A percentile compares a stretch with the other conserved stretches of the same genome.
Conservation (phyloP, 2,329 filamentous ascomycete species). For the Ploettnerulaceae sp. region DNA sequence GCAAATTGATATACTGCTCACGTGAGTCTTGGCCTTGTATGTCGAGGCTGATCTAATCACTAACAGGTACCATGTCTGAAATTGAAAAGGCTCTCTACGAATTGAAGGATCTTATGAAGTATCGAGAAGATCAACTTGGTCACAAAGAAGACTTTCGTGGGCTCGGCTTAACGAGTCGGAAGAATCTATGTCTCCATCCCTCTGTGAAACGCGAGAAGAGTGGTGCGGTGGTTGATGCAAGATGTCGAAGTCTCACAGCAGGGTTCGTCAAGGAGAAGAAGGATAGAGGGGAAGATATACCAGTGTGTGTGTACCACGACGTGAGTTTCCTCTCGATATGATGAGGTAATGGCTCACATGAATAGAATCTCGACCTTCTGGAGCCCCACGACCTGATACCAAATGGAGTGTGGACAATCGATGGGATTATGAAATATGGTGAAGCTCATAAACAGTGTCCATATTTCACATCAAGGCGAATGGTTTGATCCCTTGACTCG, state of each 20-base stretch:
- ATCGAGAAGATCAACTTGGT: conserved; percentile 83
- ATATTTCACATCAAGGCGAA: conserved; percentile 91
- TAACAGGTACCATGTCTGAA: conserved; percentile 85
- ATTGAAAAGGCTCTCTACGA: conserved; percentile 97
- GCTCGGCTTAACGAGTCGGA: conserved; percentile 88
- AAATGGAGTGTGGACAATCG: conserved; percentile 92
- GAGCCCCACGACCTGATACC: conserved; percentile 94
- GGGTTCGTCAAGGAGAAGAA: conserved; percentile 98
- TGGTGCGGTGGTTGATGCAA: conserved; percentile 87
- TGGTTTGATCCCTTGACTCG: conserved; percentile 55
- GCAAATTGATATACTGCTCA: conserved; percentile 98
- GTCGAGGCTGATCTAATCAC: conserved; percentile 3
- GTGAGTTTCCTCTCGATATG: conserved; percentile 44
- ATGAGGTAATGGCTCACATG: too few species aligned
- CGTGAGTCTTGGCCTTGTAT: conserved; percentile 45
- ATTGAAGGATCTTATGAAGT: conserved; percentile 90
- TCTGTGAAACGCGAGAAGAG: conserved; percentile 96
- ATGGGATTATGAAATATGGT: conserved; percentile 81
- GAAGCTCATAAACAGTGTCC: conserved; percentile 96
- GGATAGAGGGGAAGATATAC: conserved; percentile 87
- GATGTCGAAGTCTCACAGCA: conserved; percentile 90
- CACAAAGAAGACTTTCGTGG: conserved; percentile 89
- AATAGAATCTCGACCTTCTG: conserved; percentile 81
- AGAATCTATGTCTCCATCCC: conserved; percentile 94
- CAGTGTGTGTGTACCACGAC: conserved; percentile 93